Evolutionary conservation across 768 basidiomycete genomes (phyloP), one percentile per base, ranked within the genome.

Genomic region (Phanerochaete sordida): DNA sequence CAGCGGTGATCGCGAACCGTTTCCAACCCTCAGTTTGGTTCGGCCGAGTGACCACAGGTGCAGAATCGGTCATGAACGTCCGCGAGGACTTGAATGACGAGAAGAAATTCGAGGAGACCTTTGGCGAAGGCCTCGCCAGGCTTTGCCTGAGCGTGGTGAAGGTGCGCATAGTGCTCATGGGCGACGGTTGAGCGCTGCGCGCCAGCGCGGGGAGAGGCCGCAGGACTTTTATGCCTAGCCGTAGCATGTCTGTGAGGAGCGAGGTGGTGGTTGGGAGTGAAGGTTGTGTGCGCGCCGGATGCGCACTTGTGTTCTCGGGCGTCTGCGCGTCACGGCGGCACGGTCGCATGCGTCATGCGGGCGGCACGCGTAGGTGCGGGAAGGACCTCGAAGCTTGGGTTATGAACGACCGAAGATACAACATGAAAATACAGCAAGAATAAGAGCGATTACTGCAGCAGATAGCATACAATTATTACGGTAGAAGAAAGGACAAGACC

Each of bases 1-100:
- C 85, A 6, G 80, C 84, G 28, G 82, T 83, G 62, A 84, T 74
- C 19, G 77, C 83, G 58, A 75, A 80, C 27, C 76, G 76, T 65
- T 71, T 79, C 81, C 81, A 84, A 19, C 77, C 70, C 23, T 81
- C 75, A 24, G 63, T 49, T 62, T 75, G 73, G 0, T 75, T 68
- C 39, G 77, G 77, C 37, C 71, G 64, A 9, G 71, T 61, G n/a
- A 78, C 66, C 2, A 78, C 64, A 1, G 72, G 63, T 9, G 72
- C 66, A 8, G 74, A 73, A 59, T 85, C 82, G 3, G 83, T 84
- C 57, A 79, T 72, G 24, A 85, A 72, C 12, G 79, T 70, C n/a
- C 87, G 78, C 31, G 80, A 43, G 5, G 53, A 21, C 53, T 26
- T 54, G 23, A 39, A 54, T 9, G 69, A 69, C 54, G 65, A 69